phyloP scores from a whole-genome alignment of 2,329 filamentous ascomycete genomes.

The Alternaria incomplexa region DNA sequence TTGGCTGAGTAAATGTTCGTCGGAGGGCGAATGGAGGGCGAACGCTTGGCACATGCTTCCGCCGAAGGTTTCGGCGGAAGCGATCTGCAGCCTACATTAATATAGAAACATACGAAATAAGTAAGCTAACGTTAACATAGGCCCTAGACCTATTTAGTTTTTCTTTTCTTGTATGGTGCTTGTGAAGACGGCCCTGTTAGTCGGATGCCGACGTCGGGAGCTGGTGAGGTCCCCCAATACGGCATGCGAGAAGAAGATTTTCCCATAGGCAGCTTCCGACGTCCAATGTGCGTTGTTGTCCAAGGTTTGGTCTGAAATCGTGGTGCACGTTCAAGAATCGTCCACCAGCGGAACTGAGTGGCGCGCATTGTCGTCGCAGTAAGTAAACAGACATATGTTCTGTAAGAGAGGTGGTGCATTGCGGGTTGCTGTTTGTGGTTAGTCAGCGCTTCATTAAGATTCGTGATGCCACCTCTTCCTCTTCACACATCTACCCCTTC shows the following conservation, averaged over 20 bases:
- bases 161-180: neutral
- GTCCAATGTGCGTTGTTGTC: neutral
- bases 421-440: neutral
- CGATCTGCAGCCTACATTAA: neutral
- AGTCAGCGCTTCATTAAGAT: constrained; percentile 1
- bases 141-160: neutral
- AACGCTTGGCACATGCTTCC: neutral
- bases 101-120: neutral
- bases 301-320: neutral
- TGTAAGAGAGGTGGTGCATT: neutral
- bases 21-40: neutral
- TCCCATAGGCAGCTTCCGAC: neutral
- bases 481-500: neutral
- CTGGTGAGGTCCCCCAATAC: constrained; percentile 17
- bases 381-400: neutral
- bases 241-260: neutral
- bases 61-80: neutral
- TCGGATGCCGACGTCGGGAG: constrained; percentile 27
- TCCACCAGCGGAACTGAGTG: neutral
- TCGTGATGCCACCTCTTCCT: neutral
- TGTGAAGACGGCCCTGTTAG: neutral
- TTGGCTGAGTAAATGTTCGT: neutral
- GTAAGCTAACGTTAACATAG: neutral
- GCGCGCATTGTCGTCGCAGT: neutral
- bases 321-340: neutral